Base-by-base conservation (phyloP, 2,329 filamentous ascomycete genomes). In the Pseudocercospora fijiensis region DNA sequence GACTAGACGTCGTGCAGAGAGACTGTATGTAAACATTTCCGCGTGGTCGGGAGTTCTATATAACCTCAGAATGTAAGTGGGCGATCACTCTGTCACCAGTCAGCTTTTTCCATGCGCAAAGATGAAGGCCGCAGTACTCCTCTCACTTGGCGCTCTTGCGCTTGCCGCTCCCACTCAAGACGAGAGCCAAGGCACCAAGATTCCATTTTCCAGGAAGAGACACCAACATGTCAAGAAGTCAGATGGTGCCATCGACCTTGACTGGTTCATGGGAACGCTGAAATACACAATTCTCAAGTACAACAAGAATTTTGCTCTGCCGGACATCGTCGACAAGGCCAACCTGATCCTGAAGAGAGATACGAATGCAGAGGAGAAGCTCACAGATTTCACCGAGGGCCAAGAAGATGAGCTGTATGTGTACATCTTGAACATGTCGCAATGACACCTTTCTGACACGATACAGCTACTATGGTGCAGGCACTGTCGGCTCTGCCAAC, bases 81-180 rank as follows among this genome's bases (percentile, higher is more conserved):
- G 18, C 4, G 52, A 4, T 37, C 9, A 16, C 1, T 18, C 26
- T 20, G 26, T 33, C 52, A 30, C n/a, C 11, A 56, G 26, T 30
- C 52, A 20, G 27, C 52, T 33, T 22, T 24, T 33, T 37, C 18
- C 52, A 37, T 52, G 41, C 18, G 13, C 30, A 56, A 68, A 33
- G 6, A 69, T 67, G 66, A 68, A 65, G 56, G 51, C 60, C 20
- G 60, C 58, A n/a, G n/a, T 61, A 7, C 16, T 69, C 3, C 62
- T 69, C 18, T 65, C 64, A 41, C 47, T 68, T 16, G 49, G 67
- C 57, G 62, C 64, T 22, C 60, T 68, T 43, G 66, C 66, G 60
- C 64, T 69, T 26, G 67, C 67, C 56, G 66, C 64, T 27, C 67
- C 67, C 37, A 67, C 51, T 8, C 60, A 62, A 49, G 63, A 61